These are phyloP conservation scores for Zalerion maritima DNA, from an alignment of 495 filamentous ascomycete genomes.

Conservation along the genomic window DNA sequence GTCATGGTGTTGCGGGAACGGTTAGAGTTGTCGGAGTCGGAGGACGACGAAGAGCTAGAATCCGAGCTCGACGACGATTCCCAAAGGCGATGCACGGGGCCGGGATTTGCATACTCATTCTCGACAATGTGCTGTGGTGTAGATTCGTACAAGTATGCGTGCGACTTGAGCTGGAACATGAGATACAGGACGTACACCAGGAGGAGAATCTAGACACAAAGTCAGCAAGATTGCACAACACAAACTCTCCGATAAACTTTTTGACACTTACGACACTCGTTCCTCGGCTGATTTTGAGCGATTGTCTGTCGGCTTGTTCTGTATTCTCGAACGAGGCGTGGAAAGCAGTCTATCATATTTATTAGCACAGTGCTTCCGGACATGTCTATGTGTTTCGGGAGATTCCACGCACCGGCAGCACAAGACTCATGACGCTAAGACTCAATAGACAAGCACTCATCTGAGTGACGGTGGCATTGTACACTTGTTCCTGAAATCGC, in stretches of 20 bases:
- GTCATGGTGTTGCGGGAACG: slow-evolving; percentile 56
- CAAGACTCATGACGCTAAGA: slow-evolving; percentile 72
- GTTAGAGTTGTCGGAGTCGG: slow-evolving; percentile 46
- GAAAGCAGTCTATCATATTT: slow-evolving; percentile 86
- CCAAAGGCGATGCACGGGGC: slow-evolving; percentile 50
- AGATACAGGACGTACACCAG: slow-evolving; percentile 77
- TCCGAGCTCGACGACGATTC: slow-evolving; percentile 46
- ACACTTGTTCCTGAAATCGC: slow-evolving; percentile 77
- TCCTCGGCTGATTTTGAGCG: slow-evolving; percentile 73
- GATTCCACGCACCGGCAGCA: slow-evolving; percentile 54
- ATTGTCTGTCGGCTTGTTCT: slow-evolving; percentile 47
- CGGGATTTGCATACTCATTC: slow-evolving; percentile 72
- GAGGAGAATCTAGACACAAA: slow-evolving; percentile 48
- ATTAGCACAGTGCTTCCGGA: too few species aligned
- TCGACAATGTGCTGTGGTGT: slow-evolving; percentile 83
- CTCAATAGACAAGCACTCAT: slow-evolving; percentile 89
- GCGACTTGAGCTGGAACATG: slow-evolving; percentile 81
- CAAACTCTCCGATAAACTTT: not conserved
- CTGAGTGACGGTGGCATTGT: slow-evolving; percentile 88
- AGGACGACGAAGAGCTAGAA: slow-evolving; percentile 36
- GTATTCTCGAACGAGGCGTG: slow-evolving; percentile 65
- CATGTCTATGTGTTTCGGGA: too few species aligned
- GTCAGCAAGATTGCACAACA: slow-evolving; percentile 3
- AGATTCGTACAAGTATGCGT: slow-evolving; percentile 81
- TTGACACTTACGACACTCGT: slow-evolving; percentile 59